Evolutionary conservation across 805 yeast genomes (phyloP).

Genomic region (Starmerella cellae): DNA sequence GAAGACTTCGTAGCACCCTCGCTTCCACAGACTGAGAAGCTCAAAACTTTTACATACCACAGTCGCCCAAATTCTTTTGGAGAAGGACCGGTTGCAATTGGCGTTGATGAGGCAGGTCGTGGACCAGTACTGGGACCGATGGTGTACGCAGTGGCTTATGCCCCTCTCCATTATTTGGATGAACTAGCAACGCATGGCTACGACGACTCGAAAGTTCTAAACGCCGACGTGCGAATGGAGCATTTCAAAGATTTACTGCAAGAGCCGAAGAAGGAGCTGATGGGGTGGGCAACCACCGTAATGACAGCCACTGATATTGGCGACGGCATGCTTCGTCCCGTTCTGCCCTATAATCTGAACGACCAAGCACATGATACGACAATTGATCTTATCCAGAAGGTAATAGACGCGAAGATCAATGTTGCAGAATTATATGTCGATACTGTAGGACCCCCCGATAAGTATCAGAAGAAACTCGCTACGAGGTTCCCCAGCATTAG

Average conservation of each 20-base stretch:
- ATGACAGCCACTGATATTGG: conserved; percentile 81
- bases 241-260: conserved; percentile 32
- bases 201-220: conserved; percentile 83
- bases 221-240: conserved; percentile 52
- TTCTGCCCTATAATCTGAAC: conserved; percentile 61
- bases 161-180: conserved; percentile 40
- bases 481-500: conserved; percentile 49
- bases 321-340: conserved; percentile 68
- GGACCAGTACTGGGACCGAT: conserved; percentile 97
- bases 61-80: conserved; percentile 6
- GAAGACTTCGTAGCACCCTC: conserved; percentile 13
- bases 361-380: conserved; percentile 97
- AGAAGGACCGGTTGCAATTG: conserved; percentile 37
- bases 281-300: conserved; percentile 81
- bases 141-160: conserved; percentile 87
- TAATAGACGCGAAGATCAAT: conserved; percentile 47
- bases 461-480: conserved; percentile 66
- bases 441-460: conserved; percentile 90
- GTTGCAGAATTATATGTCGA: conserved; percentile 72
- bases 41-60: conserved; percentile 21
- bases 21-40: conserved; percentile 11
- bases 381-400: conserved; percentile 56
- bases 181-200: conserved; percentile 55
- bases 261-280: conserved; percentile 28
- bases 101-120: conserved; percentile 97